These are phyloP conservation scores for Kwoniella dejecticola DNA, from an alignment of 768 basidiomycete genomes.

Conservation along the genomic window DNA sequence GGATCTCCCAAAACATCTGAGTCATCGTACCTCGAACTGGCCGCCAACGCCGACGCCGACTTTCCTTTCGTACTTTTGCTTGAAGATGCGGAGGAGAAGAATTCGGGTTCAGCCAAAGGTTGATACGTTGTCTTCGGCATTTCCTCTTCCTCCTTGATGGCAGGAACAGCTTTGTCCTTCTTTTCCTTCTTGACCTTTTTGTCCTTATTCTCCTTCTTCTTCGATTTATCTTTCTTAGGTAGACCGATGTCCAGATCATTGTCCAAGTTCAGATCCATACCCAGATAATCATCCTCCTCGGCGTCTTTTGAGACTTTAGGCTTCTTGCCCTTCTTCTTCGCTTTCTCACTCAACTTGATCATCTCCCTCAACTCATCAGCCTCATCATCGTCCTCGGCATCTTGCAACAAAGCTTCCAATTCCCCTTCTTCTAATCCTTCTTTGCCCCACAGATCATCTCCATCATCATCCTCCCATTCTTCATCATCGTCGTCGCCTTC, in stretches of 20 bases:
- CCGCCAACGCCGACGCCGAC: conserved; percentile 9
- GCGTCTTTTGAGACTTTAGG: conserved; percentile 54
- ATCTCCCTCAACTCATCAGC: conserved; percentile 57
- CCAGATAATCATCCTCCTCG: conserved; percentile 61
- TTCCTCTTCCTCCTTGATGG: conserved; percentile 32
- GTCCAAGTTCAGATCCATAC: conserved; percentile 62
- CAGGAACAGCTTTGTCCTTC: too few relatives aligned
- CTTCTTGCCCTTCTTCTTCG: conserved; percentile 31
- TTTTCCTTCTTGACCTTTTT: too few relatives aligned
- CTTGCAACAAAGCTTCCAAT: conserved; percentile 40
- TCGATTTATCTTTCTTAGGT: conserved; percentile 28
- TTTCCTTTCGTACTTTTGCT: conserved; percentile 29
- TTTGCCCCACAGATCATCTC: conserved; percentile 40
- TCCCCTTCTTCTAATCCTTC: conserved; percentile 49
- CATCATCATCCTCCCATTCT: conserved; percentile 39
- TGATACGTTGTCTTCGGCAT: conserved; percentile 52
- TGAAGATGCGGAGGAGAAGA: conserved; percentile 56
- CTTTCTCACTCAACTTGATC: conserved; percentile 51
- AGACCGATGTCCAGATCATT: conserved; percentile 29
- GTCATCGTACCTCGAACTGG: conserved; percentile 34
- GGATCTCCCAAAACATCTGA: conserved; percentile 71
- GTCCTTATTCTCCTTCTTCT: conserved; percentile 28
- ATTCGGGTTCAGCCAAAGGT: conserved; percentile 73
- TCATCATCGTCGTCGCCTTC: conserved; percentile 56
- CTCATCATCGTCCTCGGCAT: conserved; percentile 52